Evolutionary conservation across 2,329 filamentous ascomycete genomes (phyloP).

Genomic region (Chrysoporthe deuterocubensis): DNA sequence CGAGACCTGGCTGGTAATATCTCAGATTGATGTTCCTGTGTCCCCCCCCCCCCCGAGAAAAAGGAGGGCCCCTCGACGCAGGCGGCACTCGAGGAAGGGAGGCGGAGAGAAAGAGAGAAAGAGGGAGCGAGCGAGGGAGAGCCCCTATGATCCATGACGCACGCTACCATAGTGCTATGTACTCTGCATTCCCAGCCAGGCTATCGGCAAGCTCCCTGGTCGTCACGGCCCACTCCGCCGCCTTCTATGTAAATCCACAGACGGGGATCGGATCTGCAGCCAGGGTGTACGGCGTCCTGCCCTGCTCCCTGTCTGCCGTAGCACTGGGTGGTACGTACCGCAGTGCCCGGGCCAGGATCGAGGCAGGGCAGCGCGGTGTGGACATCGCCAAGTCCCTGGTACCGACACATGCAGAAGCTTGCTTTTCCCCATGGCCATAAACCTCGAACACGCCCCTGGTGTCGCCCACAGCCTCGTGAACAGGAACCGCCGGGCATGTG

Average conservation of each 20-base stretch:
- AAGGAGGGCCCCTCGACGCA: background rate
- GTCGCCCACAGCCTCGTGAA: background rate
- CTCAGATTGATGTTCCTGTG: background rate
- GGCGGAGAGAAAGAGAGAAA: background rate
- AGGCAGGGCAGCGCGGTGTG: too few relatives aligned
- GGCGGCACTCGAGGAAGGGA: background rate
- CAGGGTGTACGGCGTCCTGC: background rate
- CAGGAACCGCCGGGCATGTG: background rate
- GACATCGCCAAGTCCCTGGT: background rate
- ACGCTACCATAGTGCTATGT: too few relatives aligned
- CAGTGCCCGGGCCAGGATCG: background rate
- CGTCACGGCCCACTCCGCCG: background rate
- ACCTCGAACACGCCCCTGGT: background rate
- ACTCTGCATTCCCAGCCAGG: background rate
- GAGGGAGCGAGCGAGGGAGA: too few relatives aligned
- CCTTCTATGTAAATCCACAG: background rate
- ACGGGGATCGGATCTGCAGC: constrained; percentile 4
- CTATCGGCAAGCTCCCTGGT: background rate
- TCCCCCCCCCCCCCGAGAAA: background rate
- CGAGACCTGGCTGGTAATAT: background rate
- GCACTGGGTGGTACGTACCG: background rate
- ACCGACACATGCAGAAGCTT: background rate
- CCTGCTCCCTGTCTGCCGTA: background rate
- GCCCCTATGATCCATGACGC: too few relatives aligned
- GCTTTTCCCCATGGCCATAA: background rate